A percentile compares a stretch with the other conserved stretches of the same genome.
phyloP scores from a whole-genome alignment of 805 yeast genomes.

The Komagataella populi region DNA sequence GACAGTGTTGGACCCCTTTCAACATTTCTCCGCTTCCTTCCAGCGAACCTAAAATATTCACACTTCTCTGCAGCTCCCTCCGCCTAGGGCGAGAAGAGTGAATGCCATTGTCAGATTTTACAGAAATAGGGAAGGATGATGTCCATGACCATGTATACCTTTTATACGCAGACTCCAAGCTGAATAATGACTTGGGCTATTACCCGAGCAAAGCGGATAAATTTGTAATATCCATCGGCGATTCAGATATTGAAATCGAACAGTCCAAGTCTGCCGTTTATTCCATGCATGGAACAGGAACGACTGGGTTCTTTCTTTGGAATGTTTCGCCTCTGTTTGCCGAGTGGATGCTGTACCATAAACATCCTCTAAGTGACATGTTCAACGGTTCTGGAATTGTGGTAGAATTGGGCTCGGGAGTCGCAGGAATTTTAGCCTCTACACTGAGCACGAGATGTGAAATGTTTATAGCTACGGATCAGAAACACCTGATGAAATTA shows the following conservation, averaged over 20 bases:
- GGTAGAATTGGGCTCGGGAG: slow-evolving; percentile 54
- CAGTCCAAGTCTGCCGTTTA: background rate
- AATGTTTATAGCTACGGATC: slow-evolving; percentile 45
- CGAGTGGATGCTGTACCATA: slow-evolving; percentile 34
- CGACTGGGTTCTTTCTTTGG: slow-evolving; percentile 62
- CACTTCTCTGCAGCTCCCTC: background rate
- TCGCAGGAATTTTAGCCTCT: slow-evolving; percentile 35
- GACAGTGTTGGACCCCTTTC: background rate
- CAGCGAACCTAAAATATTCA: background rate
- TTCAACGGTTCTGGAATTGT: slow-evolving; percentile 3
- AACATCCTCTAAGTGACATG: slow-evolving; percentile 14
- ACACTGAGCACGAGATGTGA: slow-evolving; percentile 19
- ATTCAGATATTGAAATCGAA: background rate
- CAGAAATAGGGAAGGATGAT: background rate
- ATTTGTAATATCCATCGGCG: background rate
- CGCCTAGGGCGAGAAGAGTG: background rate
- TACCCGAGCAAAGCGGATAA: background rate
- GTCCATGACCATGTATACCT: background rate
- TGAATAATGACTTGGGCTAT: background rate
- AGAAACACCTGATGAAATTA: slow-evolving; percentile 35
- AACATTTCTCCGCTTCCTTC: background rate
- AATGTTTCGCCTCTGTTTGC: slow-evolving; percentile 30
- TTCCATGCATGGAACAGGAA: slow-evolving; percentile 11
- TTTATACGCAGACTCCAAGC: background rate
- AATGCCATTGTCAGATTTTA: background rate